Conservation (phyloP, 306 rosid genomes). For the Abrus precatorius region DNA sequence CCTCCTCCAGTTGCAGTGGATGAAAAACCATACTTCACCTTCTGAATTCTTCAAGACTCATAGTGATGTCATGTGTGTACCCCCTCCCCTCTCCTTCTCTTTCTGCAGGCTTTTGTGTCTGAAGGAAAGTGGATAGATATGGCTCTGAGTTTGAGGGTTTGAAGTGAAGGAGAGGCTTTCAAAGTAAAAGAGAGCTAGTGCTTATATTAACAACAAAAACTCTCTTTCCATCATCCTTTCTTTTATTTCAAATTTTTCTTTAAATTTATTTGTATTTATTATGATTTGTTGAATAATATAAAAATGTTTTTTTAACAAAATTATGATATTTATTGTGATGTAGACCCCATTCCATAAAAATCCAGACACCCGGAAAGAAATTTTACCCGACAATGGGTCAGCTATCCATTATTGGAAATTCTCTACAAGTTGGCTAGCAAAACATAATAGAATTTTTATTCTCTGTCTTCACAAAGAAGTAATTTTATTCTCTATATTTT, state of each 20-base stretch:
- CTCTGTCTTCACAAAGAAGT: slow-evolving; percentile 43
- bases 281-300: slow-evolving; percentile 48
- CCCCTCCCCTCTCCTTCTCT: not conserved
- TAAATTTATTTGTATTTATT: slow-evolving; percentile 38
- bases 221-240: slow-evolving; percentile 36
- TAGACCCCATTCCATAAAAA: slow-evolving; percentile 60
- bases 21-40: slow-evolving; percentile 15
- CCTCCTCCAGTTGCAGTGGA: slow-evolving; percentile 64
- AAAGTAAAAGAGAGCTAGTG: slow-evolving; percentile 43
- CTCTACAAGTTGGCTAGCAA: slow-evolving; percentile 55
- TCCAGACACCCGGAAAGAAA: slow-evolving; percentile 60
- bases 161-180: slow-evolving; percentile 52
- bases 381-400: slow-evolving; percentile 59
- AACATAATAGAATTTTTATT: slow-evolving; percentile 45
- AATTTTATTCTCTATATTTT: slow-evolving; percentile 24
- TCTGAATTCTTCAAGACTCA: not conserved
- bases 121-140: slow-evolving; percentile 36
- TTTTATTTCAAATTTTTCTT: slow-evolving; percentile 30
- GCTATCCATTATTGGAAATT: slow-evolving; percentile 63
- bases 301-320: slow-evolving; percentile 47
- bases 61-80: not conserved
- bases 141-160: slow-evolving; percentile 48
- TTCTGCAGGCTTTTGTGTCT: slow-evolving; percentile 19
- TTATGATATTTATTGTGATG: slow-evolving; percentile 46
- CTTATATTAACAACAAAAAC: slow-evolving; percentile 54